Base-by-base conservation (phyloP, 2,329 filamentous ascomycete species). In the Akanthomyces muscarius region DNA sequence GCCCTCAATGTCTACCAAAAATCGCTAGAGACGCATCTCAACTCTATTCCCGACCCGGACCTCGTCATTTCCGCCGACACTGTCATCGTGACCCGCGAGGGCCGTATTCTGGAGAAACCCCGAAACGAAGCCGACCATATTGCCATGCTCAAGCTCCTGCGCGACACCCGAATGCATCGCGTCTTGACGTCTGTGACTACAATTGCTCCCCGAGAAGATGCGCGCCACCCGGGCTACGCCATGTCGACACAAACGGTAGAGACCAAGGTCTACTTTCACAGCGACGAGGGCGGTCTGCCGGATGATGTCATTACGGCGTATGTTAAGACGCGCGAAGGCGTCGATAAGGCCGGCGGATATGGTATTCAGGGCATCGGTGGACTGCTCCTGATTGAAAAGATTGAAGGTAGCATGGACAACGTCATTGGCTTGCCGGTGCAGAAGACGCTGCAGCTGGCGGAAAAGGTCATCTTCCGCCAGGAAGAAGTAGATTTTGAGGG, bases 261-360 rank as follows among this genome's bases (percentile, higher is more conserved):
- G 81, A 98, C 94, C 51, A 85, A 82, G 65, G 95, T 99, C n/a
- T 86, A 84, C 72, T 99, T 99, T 76, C 91, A 92, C 72, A 76
- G 81, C 64, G 84, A 83, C 68, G 69, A 71, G 16, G 79, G 84
- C 18, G 84, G 84, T 4, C 72, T 86, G 64, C 78, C 80, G 16
- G 94, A 99, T 77, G 92, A 96, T 64, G 84, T 97, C 68, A 88
- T 98, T 64, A 80, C 91, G 69, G 85, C 80, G 5, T 93, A 93
- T 72, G 89, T 93, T 63, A 84, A 82, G 71, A 97, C 94, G 25
- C 83, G 94, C 62, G 95, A 99, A 80, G 95, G 95, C 2, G 92
- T 87, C 13, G 95, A 98, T 76, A 99, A 98, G 81, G 95, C 95
- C 0, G 95, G 95, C 2, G 95, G 95, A 0, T 99, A 99, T 75